These are phyloP conservation scores for Bjerkandera adusta DNA, from an alignment of 1,284 basidiomycete genomes.

Conservation along the genomic window DNA sequence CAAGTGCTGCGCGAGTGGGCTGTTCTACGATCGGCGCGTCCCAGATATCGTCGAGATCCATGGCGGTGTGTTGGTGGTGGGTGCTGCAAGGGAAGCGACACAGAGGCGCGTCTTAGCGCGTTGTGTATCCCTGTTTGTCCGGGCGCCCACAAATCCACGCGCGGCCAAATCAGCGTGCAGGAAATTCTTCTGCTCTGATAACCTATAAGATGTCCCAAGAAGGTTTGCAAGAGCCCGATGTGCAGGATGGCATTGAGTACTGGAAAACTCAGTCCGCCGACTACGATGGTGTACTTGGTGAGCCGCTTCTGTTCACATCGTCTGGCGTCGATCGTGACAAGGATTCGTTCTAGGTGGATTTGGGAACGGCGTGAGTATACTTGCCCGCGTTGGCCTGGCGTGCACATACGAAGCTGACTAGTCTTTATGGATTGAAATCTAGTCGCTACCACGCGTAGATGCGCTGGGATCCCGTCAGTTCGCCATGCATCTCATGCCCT, in stretches of 20 bases:
- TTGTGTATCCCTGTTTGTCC: slow-evolving; percentile 15
- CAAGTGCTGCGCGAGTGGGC: slow-evolving; percentile 15
- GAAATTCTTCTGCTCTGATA: too few species aligned
- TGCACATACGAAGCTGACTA: too few species aligned
- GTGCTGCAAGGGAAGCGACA: neutral
- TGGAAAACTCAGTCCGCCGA: slow-evolving; percentile 75
- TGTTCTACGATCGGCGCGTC: slow-evolving; percentile 38
- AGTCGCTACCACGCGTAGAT: slow-evolving; percentile 88
- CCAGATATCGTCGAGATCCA: slow-evolving; percentile 45
- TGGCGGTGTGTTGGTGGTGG: slow-evolving; percentile 17
- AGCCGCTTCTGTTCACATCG: slow-evolving; percentile 16
- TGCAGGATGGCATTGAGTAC: slow-evolving; percentile 71
- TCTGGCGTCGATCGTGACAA: slow-evolving; percentile 19
- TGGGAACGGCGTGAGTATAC: slow-evolving; percentile 59
- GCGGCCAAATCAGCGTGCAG: neutral
- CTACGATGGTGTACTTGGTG: slow-evolving; percentile 70
- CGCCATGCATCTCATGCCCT: slow-evolving; percentile 76
- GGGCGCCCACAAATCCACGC: neutral
- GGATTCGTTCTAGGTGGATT: slow-evolving; percentile 51
- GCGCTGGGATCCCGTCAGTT: slow-evolving; percentile 86
- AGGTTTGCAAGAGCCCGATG: slow-evolving; percentile 42
- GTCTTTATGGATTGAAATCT: too few species aligned
- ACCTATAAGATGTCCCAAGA: too few species aligned
- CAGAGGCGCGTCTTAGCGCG: slow-evolving; percentile 13
- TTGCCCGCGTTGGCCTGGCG: slow-evolving; percentile 1